Base-by-base conservation (phyloP, 2,329 filamentous ascomycete genomes). In the Paraphoma chrysanthemicola region DNA sequence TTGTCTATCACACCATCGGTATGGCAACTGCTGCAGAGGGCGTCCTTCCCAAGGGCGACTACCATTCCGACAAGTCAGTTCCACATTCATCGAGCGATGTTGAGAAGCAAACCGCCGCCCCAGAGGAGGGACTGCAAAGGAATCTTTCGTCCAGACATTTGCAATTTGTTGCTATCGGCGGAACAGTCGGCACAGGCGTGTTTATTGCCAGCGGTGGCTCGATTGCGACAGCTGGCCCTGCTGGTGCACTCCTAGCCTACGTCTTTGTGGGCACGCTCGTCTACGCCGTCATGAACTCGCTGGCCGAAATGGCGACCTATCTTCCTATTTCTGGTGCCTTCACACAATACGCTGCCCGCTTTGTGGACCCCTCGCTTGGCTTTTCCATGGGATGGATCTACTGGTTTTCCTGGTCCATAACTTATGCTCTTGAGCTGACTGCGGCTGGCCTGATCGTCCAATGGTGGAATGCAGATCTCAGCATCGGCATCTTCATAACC, bases 341-440 rank as follows among this genome's bases (percentile, higher is more conserved):
- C 72, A 90, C 90, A 30, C 84, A 88, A 42, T 94, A 93, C 67
- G 90, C 90, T 18, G 84, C 87, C 39, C 88, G 91, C 16, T 92
- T 94, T 67, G 83, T 92, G 55, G 88, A 91, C 68, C 87, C 86
- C 10, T 88, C 87, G 53, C 80, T 92, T 46, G 90, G 89, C 7
- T 93, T 93, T 67, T 84, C 90, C 17, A 90, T 93, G 83, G 90
- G 91, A 17, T 93, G 90, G 90, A 88, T 91, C 57, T 93, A 93
- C 77, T 93, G 89, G 88, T 92, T 92, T 70, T 88, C 85, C 38
- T 93, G 88, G 89, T 83, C 87, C 16, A 86, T 89, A 54, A 92
- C 90, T 0, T 90, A 86, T 64, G 89, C 89, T 0, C 83, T 92
- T 8, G 90, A 93, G 70, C 80, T 93, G 39, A 90, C 87, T 0